Conservation (phyloP, 176 grass and related monocot species). For the Thinopyrum elongatum region DNA sequence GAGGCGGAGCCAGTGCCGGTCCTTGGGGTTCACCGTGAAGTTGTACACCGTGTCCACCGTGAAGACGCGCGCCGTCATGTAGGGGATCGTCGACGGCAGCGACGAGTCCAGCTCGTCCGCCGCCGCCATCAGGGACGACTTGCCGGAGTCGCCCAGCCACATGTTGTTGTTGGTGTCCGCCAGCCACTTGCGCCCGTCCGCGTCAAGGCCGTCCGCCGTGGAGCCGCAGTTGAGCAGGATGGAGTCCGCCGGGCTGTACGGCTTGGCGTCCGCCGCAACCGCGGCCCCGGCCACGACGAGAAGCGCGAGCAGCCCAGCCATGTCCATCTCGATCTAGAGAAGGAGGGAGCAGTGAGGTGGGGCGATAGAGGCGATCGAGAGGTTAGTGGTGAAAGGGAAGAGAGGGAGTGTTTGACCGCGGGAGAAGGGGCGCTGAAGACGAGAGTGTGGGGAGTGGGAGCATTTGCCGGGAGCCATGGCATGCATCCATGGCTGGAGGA, state of each 20-base stretch:
- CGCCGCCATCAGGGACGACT: conserved; percentile 39
- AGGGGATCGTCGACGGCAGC: conserved; percentile 67
- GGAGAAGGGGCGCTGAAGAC: conserved; percentile 3
- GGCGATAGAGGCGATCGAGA: background rate
- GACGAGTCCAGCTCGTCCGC: conserved; percentile 55
- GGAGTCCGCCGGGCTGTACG: conserved; percentile 41
- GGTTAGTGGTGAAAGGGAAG: background rate
- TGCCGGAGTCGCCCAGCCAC: conserved; percentile 52
- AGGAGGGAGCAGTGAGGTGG: background rate
- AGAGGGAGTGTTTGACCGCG: conserved; percentile 12
- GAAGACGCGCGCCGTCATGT: conserved; percentile 81
- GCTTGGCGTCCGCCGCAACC: background rate
- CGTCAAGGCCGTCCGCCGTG: conserved; percentile 45
- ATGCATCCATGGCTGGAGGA: background rate
- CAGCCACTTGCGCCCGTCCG: conserved; percentile 59
- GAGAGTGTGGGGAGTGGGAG: conserved; percentile 26
- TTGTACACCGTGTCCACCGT: conserved; percentile 52
- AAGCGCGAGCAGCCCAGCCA: conserved; percentile 28
- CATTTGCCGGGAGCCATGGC: conserved; percentile 19
- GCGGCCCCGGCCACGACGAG: background rate
- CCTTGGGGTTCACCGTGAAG: conserved; percentile 50
- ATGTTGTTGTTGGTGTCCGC: conserved; percentile 45
- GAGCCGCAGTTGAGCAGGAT: conserved; percentile 69
- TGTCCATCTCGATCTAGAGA: background rate
- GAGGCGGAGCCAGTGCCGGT: conserved; percentile 76